Base-by-base conservation (phyloP, 768 basidiomycete species). In the Xerocomus brunneocitrinus region DNA sequence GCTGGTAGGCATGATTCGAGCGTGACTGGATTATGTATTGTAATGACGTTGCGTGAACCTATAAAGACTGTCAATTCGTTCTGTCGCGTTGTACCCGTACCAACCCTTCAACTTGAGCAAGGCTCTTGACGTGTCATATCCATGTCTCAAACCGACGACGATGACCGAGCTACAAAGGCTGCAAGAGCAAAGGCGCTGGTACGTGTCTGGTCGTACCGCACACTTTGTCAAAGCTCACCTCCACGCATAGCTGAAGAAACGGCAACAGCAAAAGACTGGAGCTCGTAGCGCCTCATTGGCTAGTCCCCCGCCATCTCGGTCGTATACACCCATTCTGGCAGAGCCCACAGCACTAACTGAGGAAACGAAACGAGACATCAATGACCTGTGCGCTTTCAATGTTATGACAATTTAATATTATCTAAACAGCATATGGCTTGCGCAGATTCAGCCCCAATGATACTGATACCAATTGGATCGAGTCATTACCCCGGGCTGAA, bases 131-230 rank as follows among this genome's bases (percentile, higher is more conserved):
- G 62, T 47, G 39, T 49, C 30, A 32, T 47, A 43, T 27, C 49
- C 57, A 69, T 62, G 59, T 59, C 58, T 28, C 57, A 64, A 81
- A 78, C 83, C 25, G 89, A 89, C 62, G 89, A 89, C 62, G 77
- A 79, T 47, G 91, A 92, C 56, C 81, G 90, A 56, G 87, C 88
- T 49, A 82, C 81, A 14, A 91, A 87, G 71, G 81, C 90, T 51
- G 91, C 91, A 3, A 81, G 91, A 57, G 91, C 87, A 51, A 89
- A 87, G 69, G 89, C 87, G 46, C 64, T 93, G 81, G 91, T 91
- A 67, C 53, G 79, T 69, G 47, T 52, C 47, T 38, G 5, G 28
- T 48, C 2, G 25, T 36, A 14, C 7, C 30, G 19, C 19, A 19
- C 19, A 28, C 19, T 0, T 52, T 32, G 40, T 43, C 50, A 14